A percentile compares a stretch with the other conserved stretches of the same genome.
These are phyloP conservation scores for Elaeis guineensis DNA, from an alignment of 176 grass and related monocot species.

Conservation along the genomic window DNA sequence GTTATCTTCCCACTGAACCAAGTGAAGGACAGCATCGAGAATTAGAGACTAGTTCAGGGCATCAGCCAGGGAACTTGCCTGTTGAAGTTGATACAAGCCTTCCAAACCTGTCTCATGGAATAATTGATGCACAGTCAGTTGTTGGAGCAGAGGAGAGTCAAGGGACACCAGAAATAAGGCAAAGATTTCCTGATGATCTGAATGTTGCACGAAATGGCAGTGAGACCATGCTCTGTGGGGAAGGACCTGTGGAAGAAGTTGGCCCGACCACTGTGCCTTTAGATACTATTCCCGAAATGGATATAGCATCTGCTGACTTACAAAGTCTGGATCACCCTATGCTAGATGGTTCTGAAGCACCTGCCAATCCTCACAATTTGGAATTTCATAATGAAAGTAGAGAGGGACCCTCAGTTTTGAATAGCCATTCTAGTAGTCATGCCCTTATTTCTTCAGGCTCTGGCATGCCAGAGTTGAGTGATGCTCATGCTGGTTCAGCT, in stretches of 20 bases:
- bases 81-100: conserved; percentile 15
- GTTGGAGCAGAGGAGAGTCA: conserved; percentile 8
- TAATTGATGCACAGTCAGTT: conserved; percentile 11
- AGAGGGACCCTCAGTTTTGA: conserved; percentile 16
- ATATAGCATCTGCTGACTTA: conserved; percentile 25
- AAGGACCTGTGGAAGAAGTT: conserved; percentile 7
- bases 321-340: conserved; percentile 25
- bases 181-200: conserved; percentile 11
- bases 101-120: conserved; percentile 11
- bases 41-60: conserved; percentile 2
- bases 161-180: conserved; percentile 2
- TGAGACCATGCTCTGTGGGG: conserved; percentile 17
- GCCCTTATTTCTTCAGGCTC: conserved; percentile 36
- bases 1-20: conserved; percentile 26
- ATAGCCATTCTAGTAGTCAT: conserved; percentile 51
- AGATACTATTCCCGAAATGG: conserved; percentile 22
- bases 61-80: conserved; percentile 19
- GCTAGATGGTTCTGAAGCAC: conserved; percentile 22
- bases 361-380: conserved; percentile 10
- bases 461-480: conserved; percentile 43
- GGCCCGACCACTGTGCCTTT: not conserved
- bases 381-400: conserved; percentile 27
- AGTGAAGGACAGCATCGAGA: conserved; percentile 19
- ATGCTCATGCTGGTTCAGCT: conserved; percentile 52
- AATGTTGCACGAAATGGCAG: conserved; percentile 17